Base-by-base conservation (phyloP, 2,329 filamentous ascomycete genomes). In the Microcyclospora pomicola region DNA sequence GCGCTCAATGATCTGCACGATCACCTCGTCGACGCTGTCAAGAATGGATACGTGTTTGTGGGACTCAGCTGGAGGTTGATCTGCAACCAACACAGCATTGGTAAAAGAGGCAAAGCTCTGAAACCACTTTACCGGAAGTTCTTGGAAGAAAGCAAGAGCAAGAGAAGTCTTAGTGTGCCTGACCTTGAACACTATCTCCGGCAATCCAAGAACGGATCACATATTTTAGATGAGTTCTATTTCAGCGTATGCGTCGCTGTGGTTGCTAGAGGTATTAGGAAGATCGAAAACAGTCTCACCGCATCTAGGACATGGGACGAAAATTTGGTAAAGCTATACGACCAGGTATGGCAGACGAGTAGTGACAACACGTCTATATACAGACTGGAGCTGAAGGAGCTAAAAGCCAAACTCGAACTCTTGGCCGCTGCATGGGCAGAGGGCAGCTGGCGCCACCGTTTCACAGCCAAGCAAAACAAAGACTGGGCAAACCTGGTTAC, bases 211-310 rank as follows among this genome's bases (percentile, higher is more conserved):
- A 44, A 36, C 41, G 15, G 39, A 5, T 27, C 24, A 5, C 72
- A 81, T 39, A 71, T 82, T 3, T 64, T 80, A 5, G 80, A 85
- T 49, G 65, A 68, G 29, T 59, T 84, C 1, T 48, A 49, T 19
- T 53, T 54, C 36, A 16, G 51, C 1, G n/a, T n/a, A n/a, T n/a
- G n/a, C n/a, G n/a, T n/a, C n/a, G 35, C 50, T 2, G 38, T 59
- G 6, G 36, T 46, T 9, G 53, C 53, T 1, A n/a, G n/a, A n/a
- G n/a, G n/a, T n/a, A n/a, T n/a, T n/a, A n/a, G n/a, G n/a, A 37
- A 45, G 6, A 43, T 51, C 5, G 27, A 44, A 13, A 38, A 43
- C 4, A 41, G 47, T 5, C 36, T 49, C 2, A 12, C 41, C 6
- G 31, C 45, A 13, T 44, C 49, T 2, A 27, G 35, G n/a, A 33